These are phyloP conservation scores for Trametes cubensis DNA, from an alignment of 768 basidiomycete species.

Conservation along the genomic window DNA sequence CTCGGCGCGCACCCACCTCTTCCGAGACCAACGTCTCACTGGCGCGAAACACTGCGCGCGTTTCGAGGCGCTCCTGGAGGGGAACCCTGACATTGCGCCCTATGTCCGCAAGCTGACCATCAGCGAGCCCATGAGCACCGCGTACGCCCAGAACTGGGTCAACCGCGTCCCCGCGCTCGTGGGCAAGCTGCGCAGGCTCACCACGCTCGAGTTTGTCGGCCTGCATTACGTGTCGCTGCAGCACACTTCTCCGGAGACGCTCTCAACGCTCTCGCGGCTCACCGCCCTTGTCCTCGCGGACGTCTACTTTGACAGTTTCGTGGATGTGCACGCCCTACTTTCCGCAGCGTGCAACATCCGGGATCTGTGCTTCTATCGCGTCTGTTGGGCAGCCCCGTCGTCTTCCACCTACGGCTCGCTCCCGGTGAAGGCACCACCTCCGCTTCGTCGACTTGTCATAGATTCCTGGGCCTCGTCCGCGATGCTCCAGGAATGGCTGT, in stretches of 20 bases:
- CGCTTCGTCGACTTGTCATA: conserved; percentile 20
- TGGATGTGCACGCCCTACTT: conserved; percentile 19
- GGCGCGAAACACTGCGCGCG: conserved; percentile 18
- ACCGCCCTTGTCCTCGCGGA: conserved; percentile 21
- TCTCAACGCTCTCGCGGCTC: conserved; percentile 12
- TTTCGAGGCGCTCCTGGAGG: conserved; percentile 24
- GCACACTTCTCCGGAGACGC: conserved; percentile 4
- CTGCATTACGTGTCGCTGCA: conserved; percentile 21
- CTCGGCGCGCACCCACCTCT: conserved; percentile 31
- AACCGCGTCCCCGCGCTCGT: conserved; percentile 18
- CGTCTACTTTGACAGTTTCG: conserved; percentile 23
- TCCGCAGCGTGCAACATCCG: conserved; percentile 13
- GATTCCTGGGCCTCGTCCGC: conserved; percentile 21
- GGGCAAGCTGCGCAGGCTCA: conserved; percentile 9
- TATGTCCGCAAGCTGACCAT: conserved; percentile 29
- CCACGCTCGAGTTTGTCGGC: conserved; percentile 17
- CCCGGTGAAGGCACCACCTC: not conserved
- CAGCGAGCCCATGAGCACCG: conserved; percentile 17
- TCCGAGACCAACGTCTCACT: conserved; percentile 26
- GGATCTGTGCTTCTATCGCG: conserved; percentile 22
- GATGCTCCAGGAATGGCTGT: conserved; percentile 19
- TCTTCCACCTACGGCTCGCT: not conserved
- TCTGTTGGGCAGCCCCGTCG: conserved; percentile 18
- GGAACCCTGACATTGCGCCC: conserved; percentile 20
- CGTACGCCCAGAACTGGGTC: conserved; percentile 23